Conservation (phyloP, 352 stramenopile genomes). For the Pythium periplocum region DNA sequence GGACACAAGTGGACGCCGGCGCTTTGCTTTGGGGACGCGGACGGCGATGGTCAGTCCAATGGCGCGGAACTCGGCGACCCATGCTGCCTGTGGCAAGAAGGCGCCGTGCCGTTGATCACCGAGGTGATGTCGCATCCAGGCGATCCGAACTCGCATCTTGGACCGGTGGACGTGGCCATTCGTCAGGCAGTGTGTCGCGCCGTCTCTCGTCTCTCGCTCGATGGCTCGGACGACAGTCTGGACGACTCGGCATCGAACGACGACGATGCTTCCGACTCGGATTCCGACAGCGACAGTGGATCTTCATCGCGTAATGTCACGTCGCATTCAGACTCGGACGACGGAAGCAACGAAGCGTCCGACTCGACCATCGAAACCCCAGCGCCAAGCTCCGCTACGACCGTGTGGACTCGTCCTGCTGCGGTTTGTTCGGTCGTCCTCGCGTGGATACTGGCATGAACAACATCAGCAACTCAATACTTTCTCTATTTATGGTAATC, state of each 20-base stretch:
- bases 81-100: constrained; percentile 66
- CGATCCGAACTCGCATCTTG: constrained; percentile 11
- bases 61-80: constrained; percentile 81
- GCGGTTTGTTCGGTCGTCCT: no score
- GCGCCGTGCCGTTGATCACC: constrained; percentile 4
- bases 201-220: not conserved
- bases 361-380: no score
- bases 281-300: no score
- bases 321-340: no score
- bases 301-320: no score
- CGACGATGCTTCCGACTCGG: not conserved
- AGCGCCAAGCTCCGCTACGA: no score
- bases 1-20: constrained; percentile 37
- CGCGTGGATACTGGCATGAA: no score
- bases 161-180: constrained; percentile 2
- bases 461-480: no score
- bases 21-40: constrained; percentile 64
- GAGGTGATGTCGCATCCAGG: constrained; percentile 15
- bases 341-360: no score
- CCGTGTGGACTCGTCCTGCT: no score
- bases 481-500: no score
- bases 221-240: not conserved
- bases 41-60: constrained; percentile 82
- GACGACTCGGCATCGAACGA: not conserved
- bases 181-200: constrained; percentile 1